Evolutionary conservation across 2,329 filamentous ascomycete species (phyloP), one percentile per base, ranked within the genome.

Genomic region (Microcera coccophila): DNA sequence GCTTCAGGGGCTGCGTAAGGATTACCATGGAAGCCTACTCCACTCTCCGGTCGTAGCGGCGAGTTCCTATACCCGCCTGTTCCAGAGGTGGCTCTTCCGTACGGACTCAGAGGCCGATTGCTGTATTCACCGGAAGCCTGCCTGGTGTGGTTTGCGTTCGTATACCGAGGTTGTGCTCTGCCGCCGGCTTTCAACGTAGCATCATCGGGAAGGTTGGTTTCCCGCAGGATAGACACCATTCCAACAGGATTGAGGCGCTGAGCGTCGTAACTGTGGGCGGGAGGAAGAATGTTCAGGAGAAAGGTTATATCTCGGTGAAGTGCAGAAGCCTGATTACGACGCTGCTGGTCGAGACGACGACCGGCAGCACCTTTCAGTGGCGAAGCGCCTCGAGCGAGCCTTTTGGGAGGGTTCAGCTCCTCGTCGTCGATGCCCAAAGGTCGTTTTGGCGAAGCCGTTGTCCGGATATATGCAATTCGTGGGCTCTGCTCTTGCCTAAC

Each of bases 291-390:
- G 52, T 83, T 81, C 10, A 94, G 71, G 14, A 82, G 59, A 52
- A 81, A 82, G 1, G 74, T 79, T 32, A 82, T 76, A 48, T 81
- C 78, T 31, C 87, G 81, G 20, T 91, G 88, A 28, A 96, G 75
- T 1, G 87, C 82, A 3, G 84, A 76, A 11, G 72, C 70, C 51
- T 78, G 78, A 54, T 76, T 81, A 4, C 82, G 74, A 39, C 81
- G 77, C 61, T 88, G 83, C 61, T 93, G 86, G 57, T 93, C 88
- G 17, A 94, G 74, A 26, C 90, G 84, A 42, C 90, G 84, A 19
- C 89, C 88, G 28, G 91, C 89, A 1, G 88, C 87, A 12, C 89
- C 89, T 63, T 97, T 98, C 28, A 97, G 75, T 0, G 94, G 93
- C 4, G 91, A 97, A 43, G 87, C 90, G n/a, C 85, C 90, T 34